Conservation (phyloP, 2,329 filamentous ascomycete genomes). For the Pseudophaeomoniella oleicola region DNA sequence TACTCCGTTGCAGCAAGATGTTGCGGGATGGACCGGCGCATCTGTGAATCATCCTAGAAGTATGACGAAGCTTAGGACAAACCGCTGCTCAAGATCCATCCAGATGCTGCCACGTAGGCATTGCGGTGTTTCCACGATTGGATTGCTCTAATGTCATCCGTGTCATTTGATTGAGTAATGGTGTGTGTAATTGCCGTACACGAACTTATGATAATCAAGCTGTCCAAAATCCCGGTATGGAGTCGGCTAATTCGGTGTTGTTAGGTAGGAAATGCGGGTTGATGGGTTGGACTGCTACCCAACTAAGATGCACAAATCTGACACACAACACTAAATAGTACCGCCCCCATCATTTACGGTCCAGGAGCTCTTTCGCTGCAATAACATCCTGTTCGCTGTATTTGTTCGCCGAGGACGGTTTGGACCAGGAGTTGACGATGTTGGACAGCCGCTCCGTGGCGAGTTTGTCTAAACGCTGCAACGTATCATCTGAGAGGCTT, state of each 20-base stretch:
- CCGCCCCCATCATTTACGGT: constrained; percentile 9
- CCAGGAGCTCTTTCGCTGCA: constrained; percentile 25
- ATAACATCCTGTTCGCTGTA: constrained; percentile 21
- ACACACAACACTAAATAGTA: too few relatives aligned
- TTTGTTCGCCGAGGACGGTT: constrained; percentile 16
- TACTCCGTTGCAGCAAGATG: too few relatives aligned
- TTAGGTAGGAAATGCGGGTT: too few relatives aligned
- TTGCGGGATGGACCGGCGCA: neutral
- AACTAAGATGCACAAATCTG: too few relatives aligned
- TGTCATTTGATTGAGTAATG: neutral
- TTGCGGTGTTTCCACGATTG: too few relatives aligned
- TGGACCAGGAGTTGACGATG: constrained; percentile 20
- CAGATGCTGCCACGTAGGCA: neutral
- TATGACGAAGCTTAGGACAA: neutral
- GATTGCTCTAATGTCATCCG: too few relatives aligned
- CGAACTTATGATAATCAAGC: too few relatives aligned
- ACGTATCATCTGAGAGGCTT: constrained; percentile 6
- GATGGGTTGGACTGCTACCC: too few relatives aligned
- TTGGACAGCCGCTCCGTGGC: constrained; percentile 20
- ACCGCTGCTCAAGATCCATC: neutral
- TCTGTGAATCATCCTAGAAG: neutral
- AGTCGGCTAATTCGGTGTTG: too few relatives aligned
- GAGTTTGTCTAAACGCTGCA: constrained; percentile 19
- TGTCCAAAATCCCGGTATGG: too few relatives aligned
- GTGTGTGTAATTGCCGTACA: too few relatives aligned